phyloP scores from a whole-genome alignment of 495 filamentous ascomycete genomes.

The Podospora pseudoanserina region DNA sequence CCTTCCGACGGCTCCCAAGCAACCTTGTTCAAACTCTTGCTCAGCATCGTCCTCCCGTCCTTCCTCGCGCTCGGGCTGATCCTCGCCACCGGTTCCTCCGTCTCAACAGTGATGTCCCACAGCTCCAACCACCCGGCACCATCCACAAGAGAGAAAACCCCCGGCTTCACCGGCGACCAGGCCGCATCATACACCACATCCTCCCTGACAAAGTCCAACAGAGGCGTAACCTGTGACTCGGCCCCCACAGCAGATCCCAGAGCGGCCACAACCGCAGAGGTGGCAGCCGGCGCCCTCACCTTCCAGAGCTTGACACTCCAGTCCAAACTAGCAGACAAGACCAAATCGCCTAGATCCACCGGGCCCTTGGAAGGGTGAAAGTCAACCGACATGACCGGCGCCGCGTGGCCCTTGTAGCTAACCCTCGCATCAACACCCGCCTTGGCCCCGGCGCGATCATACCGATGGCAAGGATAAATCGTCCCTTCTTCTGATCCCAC shows the following conservation, averaged over 20 bases:
- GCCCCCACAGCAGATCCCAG: slow-evolving; percentile 44
- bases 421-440: slow-evolving; percentile 86
- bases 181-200: slow-evolving; percentile 93
- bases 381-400: slow-evolving; percentile 91
- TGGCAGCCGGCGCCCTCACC: slow-evolving; percentile 71
- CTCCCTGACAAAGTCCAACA: slow-evolving; percentile 86
- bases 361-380: slow-evolving; percentile 91
- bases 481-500: slow-evolving; percentile 93
- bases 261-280: slow-evolving; percentile 42
- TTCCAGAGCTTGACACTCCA: slow-evolving; percentile 98
- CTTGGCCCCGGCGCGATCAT: slow-evolving; percentile 94
- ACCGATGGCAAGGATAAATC: slow-evolving; percentile 94
- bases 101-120: slow-evolving; percentile 91
- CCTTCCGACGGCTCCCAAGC: slow-evolving; percentile 92
- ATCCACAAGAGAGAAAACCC: slow-evolving; percentile 90
- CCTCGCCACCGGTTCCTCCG: slow-evolving; percentile 80
- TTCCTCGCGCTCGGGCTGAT: slow-evolving; percentile 63
- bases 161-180: slow-evolving; percentile 89
- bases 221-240: slow-evolving; percentile 58
- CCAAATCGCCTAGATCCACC: slow-evolving; percentile 91
- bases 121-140: slow-evolving; percentile 90
- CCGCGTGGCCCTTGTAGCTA: slow-evolving; percentile 80
- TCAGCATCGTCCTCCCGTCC: slow-evolving; percentile 56
- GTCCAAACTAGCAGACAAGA: slow-evolving; percentile 81
- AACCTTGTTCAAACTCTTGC: slow-evolving; percentile 83